A percentile compares a stretch with the other conserved stretches of the same genome.
Conservation (phyloP, 805 yeast species). For the Saccharomycopsis sp. region DNA sequence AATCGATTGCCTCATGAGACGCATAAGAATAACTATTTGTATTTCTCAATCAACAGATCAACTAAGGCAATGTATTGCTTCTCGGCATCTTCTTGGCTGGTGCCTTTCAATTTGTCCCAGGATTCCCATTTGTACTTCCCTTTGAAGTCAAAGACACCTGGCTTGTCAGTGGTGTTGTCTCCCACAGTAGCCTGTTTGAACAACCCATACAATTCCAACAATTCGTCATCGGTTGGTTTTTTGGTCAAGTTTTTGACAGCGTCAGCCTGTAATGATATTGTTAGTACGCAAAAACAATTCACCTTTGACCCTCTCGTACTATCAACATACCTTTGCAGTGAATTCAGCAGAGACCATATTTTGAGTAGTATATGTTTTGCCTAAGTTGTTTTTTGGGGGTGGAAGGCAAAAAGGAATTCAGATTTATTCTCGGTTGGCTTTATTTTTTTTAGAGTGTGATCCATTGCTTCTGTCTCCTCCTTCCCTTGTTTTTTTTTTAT, state of each 20-base stretch:
- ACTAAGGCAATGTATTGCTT: conserved; percentile 62
- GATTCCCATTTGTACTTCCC: conserved; percentile 98
- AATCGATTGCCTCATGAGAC: not conserved
- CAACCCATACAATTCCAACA: conserved; percentile 79
- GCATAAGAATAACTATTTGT: conserved; percentile 26
- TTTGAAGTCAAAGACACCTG: conserved; percentile 86
- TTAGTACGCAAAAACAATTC: not conserved
- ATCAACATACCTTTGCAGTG: conserved; percentile 15
- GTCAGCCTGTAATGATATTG: conserved; percentile 48
- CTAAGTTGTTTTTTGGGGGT: no score
- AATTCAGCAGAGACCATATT: conserved; percentile 19
- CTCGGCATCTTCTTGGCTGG: conserved; percentile 86
- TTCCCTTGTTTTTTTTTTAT: no score
- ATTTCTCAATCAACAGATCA: conserved; percentile 50
- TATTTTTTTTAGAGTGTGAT: no score
- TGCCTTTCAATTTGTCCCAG: conserved; percentile 85
- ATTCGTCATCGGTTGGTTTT: conserved; percentile 81
- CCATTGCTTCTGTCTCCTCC: no score
- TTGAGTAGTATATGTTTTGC: no score
- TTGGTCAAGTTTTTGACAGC: conserved; percentile 66
- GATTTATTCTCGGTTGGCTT: no score
- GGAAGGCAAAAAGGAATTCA: no score
- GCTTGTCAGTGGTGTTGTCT: conserved; percentile 80
- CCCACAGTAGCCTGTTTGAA: conserved; percentile 97
- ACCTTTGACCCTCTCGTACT: not conserved